Base-by-base conservation (phyloP, 352 stramenopile genomes). In the Peronosclerospora sorghi region DNA sequence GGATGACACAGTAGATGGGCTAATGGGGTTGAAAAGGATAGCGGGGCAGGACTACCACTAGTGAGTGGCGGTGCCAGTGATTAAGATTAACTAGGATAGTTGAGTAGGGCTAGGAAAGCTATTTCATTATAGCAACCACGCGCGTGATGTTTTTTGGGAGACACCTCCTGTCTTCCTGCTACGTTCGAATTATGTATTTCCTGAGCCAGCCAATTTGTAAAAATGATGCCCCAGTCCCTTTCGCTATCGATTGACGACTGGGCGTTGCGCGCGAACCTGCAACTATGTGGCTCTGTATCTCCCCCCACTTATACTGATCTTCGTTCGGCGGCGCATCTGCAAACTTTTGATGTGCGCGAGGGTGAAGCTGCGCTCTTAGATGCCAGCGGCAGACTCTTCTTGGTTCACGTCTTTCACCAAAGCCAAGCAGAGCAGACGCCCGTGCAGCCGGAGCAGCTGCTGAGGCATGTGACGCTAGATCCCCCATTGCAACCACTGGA, bases 311-410 rank as follows among this genome's bases (percentile, higher is more conserved):
- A 79, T 49, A 67, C 56, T 12, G 56, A 77, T 32, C 39, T 84
- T 32, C 55, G 59, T 43, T 73, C 63, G 35, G 61, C 65, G 21
- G 66, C 68, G 35, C 61, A 81, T 36, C 54, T 81, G 18, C 68
- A 68, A 45, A 83, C 74, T 1, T 86, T 86, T 36, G 74, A 84
- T 46, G 67, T 86, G 39, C 60, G 56, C 54, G 65, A 79, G n/a
- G 52, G 54, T 44, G 59, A 62, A 48, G 57, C 69, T 19, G 64
- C 55, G 37, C 54, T 86, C 30, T 65, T 74, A 36, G 61, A 59
- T 26, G 68, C 70, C 27, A 41, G 41, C 35, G 64, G 70, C 1
- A 54, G 53, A 10, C 59, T 86, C 42, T 80, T 77, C 36, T 36
- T 83, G 4, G 59, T 82, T 15, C 66, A 68, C 29, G 45, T 86